Evolutionary conservation across 345 rosid species (phyloP).

Genomic region (Brassica nigra): DNA sequence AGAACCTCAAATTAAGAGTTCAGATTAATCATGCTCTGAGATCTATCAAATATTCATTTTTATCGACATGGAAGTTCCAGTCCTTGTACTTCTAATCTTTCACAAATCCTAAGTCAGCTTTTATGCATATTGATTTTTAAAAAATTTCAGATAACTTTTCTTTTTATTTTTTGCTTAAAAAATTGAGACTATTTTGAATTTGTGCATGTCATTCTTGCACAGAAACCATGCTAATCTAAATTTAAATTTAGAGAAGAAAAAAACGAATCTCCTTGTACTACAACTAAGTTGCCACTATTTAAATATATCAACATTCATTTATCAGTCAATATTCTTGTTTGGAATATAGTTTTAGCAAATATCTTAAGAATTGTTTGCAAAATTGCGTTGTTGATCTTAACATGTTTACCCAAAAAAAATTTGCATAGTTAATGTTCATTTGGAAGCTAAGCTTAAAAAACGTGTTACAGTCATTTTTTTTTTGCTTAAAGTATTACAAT

Average conservation of each 20-base stretch:
- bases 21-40: neutral
- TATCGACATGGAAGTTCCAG: neutral
- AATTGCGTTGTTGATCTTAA: neutral
- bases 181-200: neutral
- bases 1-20: too few species aligned
- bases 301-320: neutral
- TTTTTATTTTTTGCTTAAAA: too few species aligned
- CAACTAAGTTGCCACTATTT: neutral
- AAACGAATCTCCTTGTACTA: too few species aligned
- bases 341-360: neutral
- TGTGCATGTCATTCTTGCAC: neutral
- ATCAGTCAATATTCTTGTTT: neutral
- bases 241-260: neutral
- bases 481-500: neutral
- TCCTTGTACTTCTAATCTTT: neutral
- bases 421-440: too few species aligned
- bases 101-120: neutral
- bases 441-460: too few species aligned
- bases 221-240: neutral
- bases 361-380: neutral
- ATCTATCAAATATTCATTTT: neutral
- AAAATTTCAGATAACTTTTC: neutral
- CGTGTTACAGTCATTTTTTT: neutral
- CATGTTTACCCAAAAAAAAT: too few species aligned
- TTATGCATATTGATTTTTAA: neutral